These are phyloP conservation scores for Eutypa lata DNA, from an alignment of 2,329 filamentous ascomycete genomes.

Conservation along the genomic window DNA sequence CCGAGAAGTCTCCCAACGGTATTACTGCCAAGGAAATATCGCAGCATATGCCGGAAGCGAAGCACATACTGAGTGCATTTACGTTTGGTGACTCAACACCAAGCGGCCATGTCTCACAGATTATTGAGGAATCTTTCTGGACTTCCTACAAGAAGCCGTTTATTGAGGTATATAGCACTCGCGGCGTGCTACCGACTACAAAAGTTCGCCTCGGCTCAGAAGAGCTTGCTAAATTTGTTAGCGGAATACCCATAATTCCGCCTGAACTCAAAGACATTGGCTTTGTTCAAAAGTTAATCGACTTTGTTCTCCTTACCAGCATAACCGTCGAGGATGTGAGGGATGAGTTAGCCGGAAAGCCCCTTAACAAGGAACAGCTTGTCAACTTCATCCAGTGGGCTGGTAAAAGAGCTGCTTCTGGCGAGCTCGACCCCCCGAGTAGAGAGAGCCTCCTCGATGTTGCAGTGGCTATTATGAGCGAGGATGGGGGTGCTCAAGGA, in stretches of 20 bases:
- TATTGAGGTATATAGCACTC: slow-evolving; percentile 85
- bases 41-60: slow-evolving; percentile 70
- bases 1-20: slow-evolving; percentile 43
- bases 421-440: slow-evolving; percentile 67
- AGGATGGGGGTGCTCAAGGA: slow-evolving; percentile 55
- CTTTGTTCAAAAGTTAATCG: slow-evolving; percentile 77
- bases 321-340: slow-evolving; percentile 86
- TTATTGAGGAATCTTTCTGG: slow-evolving; percentile 96
- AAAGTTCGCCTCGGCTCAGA: slow-evolving; percentile 74
- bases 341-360: slow-evolving; percentile 76
- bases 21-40: slow-evolving; percentile 62
- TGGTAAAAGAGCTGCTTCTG: slow-evolving; percentile 65
- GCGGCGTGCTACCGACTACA: slow-evolving; percentile 80
- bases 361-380: slow-evolving; percentile 75
- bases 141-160: slow-evolving; percentile 77
- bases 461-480: slow-evolving; percentile 68
- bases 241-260: slow-evolving; percentile 83
- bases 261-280: slow-evolving; percentile 68
- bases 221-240: slow-evolving; percentile 69
- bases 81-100: slow-evolving; percentile 89
- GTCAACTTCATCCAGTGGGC: slow-evolving; percentile 83
- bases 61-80: slow-evolving; percentile 84
- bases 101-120: slow-evolving; percentile 75
- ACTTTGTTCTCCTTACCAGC: slow-evolving; percentile 82
- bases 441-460: slow-evolving; percentile 73